Base-by-base conservation (phyloP, 2,329 filamentous ascomycete genomes). In the Cadophora luteo-olivacea region DNA sequence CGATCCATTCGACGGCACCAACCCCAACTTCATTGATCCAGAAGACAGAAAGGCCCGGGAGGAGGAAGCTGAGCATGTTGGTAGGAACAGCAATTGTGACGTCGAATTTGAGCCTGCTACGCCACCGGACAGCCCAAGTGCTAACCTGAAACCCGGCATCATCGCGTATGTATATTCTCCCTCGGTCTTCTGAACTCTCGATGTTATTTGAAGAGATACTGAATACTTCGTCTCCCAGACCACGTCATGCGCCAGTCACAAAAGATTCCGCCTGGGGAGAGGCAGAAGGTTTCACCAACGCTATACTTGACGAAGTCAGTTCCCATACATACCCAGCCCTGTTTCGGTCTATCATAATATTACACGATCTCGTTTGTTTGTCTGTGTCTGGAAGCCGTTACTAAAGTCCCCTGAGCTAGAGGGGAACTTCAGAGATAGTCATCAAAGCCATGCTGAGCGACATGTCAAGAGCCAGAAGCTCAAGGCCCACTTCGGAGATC, bases 261-360 rank as follows among this genome's bases (percentile, higher is more conserved):
- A 14, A 3, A 0, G 5, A 19, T 5, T 33, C 29, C 29, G 6
- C 25, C 25, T 55, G 52, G 25, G 29, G 24, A 33, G 29, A 55
- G 25, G 12, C 33, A 25, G 25, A n/a, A 7, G 12, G 52, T n/a
- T 55, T 55, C 7, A 3, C 94, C 94, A 0, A 82, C 94, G 60
- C 88, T 92, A 0, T 94, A 97, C 77, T 81, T 97, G 33, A 87
- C 97, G 70, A 92, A 90, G 77, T 86, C 97, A 75, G 85, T 97
- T 4, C 90, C 75, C 52, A 55, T 5, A 19, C 52, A 14, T 7
- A 38, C 4, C 7, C 12, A 19, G 19, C 33, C 16, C 14, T n/a
- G 3, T 55, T n/a, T 16, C 24, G 25, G 1, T 14, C 29, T 33
- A 8, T n/a, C 5, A 19, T 19, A 16, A 14, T 33, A 8, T 54